These are phyloP conservation scores for Russula ochroleuca DNA, from an alignment of 768 basidiomycete genomes.

Conservation along the genomic window DNA sequence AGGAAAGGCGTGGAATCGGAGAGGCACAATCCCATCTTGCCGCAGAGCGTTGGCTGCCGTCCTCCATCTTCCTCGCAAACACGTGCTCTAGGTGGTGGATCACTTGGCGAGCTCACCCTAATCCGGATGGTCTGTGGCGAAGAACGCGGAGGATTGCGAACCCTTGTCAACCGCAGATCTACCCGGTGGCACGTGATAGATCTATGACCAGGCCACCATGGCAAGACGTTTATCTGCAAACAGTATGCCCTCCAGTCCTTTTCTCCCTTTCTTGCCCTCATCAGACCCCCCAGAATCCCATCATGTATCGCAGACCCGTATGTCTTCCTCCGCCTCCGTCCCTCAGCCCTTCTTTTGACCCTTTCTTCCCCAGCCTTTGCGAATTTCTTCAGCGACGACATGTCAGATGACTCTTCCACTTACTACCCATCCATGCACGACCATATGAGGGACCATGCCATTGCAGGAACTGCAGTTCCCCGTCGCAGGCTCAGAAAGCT, in stretches of 20 bases:
- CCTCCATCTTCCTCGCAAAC: too few relatives aligned
- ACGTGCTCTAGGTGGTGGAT: too few relatives aligned
- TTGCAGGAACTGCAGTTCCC: conserved; percentile 8
- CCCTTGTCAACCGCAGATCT: neutral
- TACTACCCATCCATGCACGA: conserved; percentile 23
- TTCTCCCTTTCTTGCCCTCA: neutral
- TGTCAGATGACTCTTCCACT: conserved; percentile 16
- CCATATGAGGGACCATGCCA: conserved; percentile 4
- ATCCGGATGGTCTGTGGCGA: too few relatives aligned
- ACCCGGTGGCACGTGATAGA: neutral
- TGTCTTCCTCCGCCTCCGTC: neutral
- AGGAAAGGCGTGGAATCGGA: conserved; percentile 19
- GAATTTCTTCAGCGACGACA: conserved; percentile 20
- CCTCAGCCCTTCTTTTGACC: neutral
- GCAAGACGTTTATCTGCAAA: conserved; percentile 2
- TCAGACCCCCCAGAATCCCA: neutral
- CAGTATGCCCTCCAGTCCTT: neutral
- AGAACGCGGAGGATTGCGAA: neutral
- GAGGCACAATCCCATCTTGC: neutral
- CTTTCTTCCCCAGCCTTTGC: conserved; percentile 5
- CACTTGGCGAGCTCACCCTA: too few relatives aligned
- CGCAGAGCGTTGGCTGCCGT: too few relatives aligned
- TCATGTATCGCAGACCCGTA: neutral
- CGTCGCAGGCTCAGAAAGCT: conserved; percentile 23
- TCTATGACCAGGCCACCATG: neutral